A percentile compares a stretch with the other conserved stretches of the same genome.
Conservation (phyloP, 1,284 basidiomycete species). For the Chalciporus piperatoides region DNA sequence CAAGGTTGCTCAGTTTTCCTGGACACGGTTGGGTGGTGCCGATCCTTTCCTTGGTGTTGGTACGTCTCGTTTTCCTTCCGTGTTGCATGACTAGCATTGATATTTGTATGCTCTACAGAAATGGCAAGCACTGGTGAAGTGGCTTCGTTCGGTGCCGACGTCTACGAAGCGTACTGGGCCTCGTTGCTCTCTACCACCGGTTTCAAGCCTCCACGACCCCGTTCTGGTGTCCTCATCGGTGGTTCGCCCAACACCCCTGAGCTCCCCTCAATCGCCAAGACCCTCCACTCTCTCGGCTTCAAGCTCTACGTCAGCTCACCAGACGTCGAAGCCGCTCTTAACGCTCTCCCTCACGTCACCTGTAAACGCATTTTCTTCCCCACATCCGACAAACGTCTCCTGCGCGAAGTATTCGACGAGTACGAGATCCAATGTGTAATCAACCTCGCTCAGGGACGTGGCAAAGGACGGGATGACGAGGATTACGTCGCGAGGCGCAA, state of each 20-base stretch:
- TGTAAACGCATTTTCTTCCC: conserved; percentile 96
- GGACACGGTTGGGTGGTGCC: conserved; percentile 92
- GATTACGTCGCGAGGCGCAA: conserved; percentile 94
- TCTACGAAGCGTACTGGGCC: conserved; percentile 97
- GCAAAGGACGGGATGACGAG: conserved; percentile 79
- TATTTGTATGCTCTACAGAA: conserved; percentile 46
- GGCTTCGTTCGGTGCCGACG: conserved; percentile 92
- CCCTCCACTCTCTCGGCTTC: conserved; percentile 79
- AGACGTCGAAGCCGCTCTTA: conserved; percentile 81
- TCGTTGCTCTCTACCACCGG: conserved; percentile 86
- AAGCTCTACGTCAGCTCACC: conserved; percentile 87
- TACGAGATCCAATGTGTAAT: conserved; percentile 95
- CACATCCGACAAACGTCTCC: conserved; percentile 93
- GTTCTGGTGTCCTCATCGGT: conserved; percentile 83
- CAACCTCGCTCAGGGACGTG: conserved; percentile 87
- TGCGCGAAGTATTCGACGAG: conserved; percentile 91
- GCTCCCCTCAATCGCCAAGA: conserved; percentile 76
- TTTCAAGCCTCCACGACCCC: conserved; percentile 82
- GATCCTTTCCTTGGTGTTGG: conserved; percentile 97
- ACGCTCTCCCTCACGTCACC: conserved; percentile 72
- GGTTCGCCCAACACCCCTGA: conserved; percentile 83
- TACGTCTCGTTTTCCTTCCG: conserved; percentile 37
- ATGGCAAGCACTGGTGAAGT: conserved; percentile 99
- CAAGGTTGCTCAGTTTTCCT: conserved; percentile 99
- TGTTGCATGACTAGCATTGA: neutral